Percentiles rank a stretch among this genome's conserved stretches.
Evolutionary conservation across 495 filamentous ascomycete genomes (phyloP).

Genomic region (Talaromyces proteolyticus): DNA sequence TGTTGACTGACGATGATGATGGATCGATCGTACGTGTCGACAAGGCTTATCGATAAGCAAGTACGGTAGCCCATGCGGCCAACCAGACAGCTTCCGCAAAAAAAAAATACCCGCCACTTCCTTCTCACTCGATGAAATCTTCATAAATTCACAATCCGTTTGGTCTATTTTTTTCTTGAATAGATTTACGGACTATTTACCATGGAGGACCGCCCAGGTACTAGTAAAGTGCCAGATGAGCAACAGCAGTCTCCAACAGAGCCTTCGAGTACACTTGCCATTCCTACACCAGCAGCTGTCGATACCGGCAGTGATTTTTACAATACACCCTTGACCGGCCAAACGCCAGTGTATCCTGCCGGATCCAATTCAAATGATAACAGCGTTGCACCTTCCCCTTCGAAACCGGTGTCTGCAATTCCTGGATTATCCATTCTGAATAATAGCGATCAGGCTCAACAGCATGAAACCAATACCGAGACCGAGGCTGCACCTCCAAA

Average conservation of each 20-base stretch:
- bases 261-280: not conserved
- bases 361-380: not conserved
- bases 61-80: constrained; percentile 25
- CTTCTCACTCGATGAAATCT: not conserved
- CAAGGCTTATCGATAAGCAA: constrained; percentile 25
- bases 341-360: constrained; percentile 14
- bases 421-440: constrained; percentile 36
- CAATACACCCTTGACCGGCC: constrained; percentile 27
- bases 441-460: constrained; percentile 12
- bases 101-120: constrained; percentile 21
- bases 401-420: constrained; percentile 20
- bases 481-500: not conserved
- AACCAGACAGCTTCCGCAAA: constrained; percentile 24
- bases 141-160: not conserved
- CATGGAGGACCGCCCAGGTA: not conserved
- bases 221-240: not conserved
- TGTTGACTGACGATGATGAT: too few species aligned
- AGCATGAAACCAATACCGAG: constrained; percentile 3
- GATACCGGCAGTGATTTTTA: constrained; percentile 40
- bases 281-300: constrained; percentile 15
- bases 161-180: not conserved
- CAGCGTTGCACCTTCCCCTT: constrained; percentile 8
- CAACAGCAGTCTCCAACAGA: not conserved
- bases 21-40: too few species aligned
- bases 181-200: too few species aligned